These are phyloP conservation scores for Neopestalotiopsis sp. DNA, from an alignment of 2,329 filamentous ascomycete species.

Conservation along the genomic window DNA sequence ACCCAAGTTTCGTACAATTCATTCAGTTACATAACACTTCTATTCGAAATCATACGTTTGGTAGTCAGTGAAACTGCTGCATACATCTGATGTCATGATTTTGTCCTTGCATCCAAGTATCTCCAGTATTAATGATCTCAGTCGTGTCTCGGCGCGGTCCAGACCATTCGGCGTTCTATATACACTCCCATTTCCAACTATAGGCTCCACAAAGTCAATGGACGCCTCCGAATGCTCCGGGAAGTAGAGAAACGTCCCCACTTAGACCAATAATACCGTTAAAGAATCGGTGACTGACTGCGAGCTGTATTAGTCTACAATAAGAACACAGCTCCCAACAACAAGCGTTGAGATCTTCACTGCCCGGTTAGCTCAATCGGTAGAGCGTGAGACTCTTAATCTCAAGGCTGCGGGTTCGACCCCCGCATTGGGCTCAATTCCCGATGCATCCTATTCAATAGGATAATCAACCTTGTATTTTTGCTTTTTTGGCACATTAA, in stretches of 20 bases:
- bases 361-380: slow-evolving; percentile 67
- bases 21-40: background rate
- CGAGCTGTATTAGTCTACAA: background rate
- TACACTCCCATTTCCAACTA: background rate
- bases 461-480: background rate
- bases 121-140: slow-evolving; percentile 1
- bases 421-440: slow-evolving; percentile 54
- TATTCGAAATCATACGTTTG: background rate
- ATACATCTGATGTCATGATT: background rate
- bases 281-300: background rate
- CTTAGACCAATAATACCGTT: background rate
- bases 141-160: background rate
- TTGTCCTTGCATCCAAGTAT: background rate
- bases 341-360: background rate
- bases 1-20: background rate
- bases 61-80: background rate
- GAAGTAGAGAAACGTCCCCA: background rate
- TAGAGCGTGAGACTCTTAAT: slow-evolving; percentile 74
- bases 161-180: background rate
- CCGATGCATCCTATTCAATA: slow-evolving; percentile 33
- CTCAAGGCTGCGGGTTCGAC: slow-evolving; percentile 44
- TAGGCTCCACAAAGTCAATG: background rate
- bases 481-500: background rate
- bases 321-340: background rate
- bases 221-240: background rate